Percentiles rank a stretch among this genome's conserved stretches.
phyloP scores from a whole-genome alignment of 306 rosid species.

The Dalbergia cochinchinensis region DNA sequence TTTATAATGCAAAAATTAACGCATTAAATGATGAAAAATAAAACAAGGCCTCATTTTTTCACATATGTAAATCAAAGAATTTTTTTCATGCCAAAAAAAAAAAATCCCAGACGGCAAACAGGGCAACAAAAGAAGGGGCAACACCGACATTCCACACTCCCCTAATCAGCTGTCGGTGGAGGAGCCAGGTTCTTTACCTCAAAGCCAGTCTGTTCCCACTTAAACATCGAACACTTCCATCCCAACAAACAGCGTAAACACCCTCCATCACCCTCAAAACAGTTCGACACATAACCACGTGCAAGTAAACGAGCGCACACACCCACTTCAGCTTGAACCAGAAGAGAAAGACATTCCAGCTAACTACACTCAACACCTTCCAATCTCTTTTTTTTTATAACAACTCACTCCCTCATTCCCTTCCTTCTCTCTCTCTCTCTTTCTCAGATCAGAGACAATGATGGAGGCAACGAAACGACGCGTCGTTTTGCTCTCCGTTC shows the following conservation, averaged over 20 bases:
- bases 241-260: background rate
- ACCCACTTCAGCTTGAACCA: background rate
- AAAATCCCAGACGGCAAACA: background rate
- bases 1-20: too few relatives aligned
- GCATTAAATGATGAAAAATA: too few relatives aligned
- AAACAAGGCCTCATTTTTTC: too few relatives aligned
- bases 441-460: background rate
- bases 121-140: background rate
- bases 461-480: conserved; percentile 16
- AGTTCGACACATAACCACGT: conserved; percentile 40
- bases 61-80: too few relatives aligned
- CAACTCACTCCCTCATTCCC: background rate
- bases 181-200: conserved; percentile 42
- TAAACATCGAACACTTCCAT: conserved; percentile 42
- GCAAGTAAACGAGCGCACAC: background rate
- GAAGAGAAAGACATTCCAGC: conserved; percentile 45
- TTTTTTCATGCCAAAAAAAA: too few relatives aligned
- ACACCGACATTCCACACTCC: background rate
- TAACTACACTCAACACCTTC: background rate
- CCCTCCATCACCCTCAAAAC: conserved; percentile 9
- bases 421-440: background rate
- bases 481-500: background rate
- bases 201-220: conserved; percentile 57
- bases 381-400: too few relatives aligned
- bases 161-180: conserved; percentile 52